These are phyloP conservation scores for Coemansia sp. DNA, from an alignment of 192 early-diverging fungal genomes.

Conservation along the genomic window DNA sequence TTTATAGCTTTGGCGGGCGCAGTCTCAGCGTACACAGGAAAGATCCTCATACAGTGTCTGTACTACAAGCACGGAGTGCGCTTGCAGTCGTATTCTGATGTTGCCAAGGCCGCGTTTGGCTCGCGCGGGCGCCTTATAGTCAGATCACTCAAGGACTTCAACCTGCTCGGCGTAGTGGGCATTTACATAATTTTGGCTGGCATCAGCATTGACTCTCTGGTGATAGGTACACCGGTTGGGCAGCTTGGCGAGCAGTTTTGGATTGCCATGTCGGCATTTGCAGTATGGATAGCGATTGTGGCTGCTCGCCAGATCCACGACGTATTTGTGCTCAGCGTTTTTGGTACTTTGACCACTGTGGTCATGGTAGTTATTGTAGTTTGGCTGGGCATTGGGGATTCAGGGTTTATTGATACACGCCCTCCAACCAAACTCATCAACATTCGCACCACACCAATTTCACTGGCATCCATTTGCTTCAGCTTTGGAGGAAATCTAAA, in stretches of 20 bases:
- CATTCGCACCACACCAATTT: constrained; percentile 59
- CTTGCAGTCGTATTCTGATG: constrained; percentile 61
- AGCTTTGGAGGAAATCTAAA: constrained; percentile 81
- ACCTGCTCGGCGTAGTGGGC: constrained; percentile 62
- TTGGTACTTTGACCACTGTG: constrained; percentile 73
- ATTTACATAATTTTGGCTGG: constrained; percentile 77
- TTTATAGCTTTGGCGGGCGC: constrained; percentile 67
- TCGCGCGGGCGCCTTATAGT: constrained; percentile 57
- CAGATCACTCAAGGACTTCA: constrained; percentile 60
- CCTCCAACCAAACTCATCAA: constrained; percentile 43
- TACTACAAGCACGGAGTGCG: constrained; percentile 66
- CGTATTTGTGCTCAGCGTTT: constrained; percentile 69
- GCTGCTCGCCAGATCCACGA: constrained; percentile 76
- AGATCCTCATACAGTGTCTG: constrained; percentile 69
- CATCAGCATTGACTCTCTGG: constrained; percentile 62
- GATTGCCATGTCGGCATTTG: constrained; percentile 60
- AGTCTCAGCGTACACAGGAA: constrained; percentile 70
- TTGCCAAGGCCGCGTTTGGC: constrained; percentile 75
- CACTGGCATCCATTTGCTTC: constrained; percentile 78
- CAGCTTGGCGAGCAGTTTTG: constrained; percentile 57
- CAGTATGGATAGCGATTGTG: constrained; percentile 73
- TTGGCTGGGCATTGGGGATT: constrained; percentile 38
- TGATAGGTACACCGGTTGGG: constrained; percentile 34
- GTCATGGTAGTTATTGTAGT: constrained; percentile 70
- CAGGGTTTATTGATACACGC: constrained; percentile 9